Base-by-base conservation (phyloP, 495 filamentous ascomycete species). In the Penicillium argentinense region DNA sequence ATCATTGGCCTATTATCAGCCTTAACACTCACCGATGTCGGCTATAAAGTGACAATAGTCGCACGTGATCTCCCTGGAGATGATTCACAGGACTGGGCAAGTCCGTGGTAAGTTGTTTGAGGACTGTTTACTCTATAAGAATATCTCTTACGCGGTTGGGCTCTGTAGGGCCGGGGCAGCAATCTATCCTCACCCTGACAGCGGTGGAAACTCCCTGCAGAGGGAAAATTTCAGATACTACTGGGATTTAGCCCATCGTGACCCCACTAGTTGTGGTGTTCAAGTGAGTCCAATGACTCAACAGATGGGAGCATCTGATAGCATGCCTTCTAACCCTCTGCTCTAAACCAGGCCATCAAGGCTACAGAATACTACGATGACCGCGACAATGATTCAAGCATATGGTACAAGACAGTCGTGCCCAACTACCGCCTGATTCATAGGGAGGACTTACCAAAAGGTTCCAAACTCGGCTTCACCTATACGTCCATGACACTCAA, bases 1-100 rank as follows among this genome's bases (percentile, higher is more conserved):
- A 23, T 58, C 5, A 51, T 58, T 19, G 55, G 55, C 38, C 42
- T 58, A 1, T 9, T 54, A n/a, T 58, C 55, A 9, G 51, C 55
- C 5, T 28, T 58, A 5, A 51, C 51, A 11, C 32, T 58, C 11
- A 47, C 46, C 12, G 55, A 58, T 36, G 42, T 42, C 1, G 55
- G 51, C n/a, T 48, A 54, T 22, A 37, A 36, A 37, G 55, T 58
- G 32, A 54, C 55, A 3, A 45, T 58, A n/a, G n/a, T 58, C 7
- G 55, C 55, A 3, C 55, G 55, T 3, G 55, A 58, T 23, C 23
- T 54, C 11, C 51, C 51, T 1, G 55, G 55, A 0, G 55, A 58
- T 28, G 55, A 58, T 9, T 29, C 7, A 14, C 42, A 51, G 27
- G 51, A 49, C 24, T 58, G 55, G 55, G 55, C 55, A 24, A 58